These are phyloP conservation scores for Colletotrichum graminicola DNA, from an alignment of 2,329 filamentous ascomycete genomes.

Conservation along the genomic window DNA sequence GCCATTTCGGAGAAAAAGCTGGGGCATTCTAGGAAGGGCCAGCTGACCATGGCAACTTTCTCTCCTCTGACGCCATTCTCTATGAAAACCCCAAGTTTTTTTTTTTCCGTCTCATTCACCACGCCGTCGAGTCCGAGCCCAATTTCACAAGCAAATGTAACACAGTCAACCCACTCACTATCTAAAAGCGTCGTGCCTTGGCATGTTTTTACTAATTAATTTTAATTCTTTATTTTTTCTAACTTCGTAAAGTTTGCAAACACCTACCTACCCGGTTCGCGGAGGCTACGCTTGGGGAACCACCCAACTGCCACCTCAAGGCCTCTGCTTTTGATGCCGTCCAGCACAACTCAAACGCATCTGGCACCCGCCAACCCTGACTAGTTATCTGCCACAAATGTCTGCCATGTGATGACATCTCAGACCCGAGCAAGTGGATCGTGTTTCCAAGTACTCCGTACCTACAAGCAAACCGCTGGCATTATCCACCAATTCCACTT, in stretches of 20 bases:
- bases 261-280: constrained; percentile 10
- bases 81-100: constrained; percentile 21
- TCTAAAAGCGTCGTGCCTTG: not conserved
- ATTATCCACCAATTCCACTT: not conserved
- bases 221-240: not conserved
- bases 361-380: constrained; percentile 32
- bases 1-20: constrained; percentile 18
- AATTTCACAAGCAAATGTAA: not conserved
- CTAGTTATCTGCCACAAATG: constrained; percentile 33
- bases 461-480: constrained; percentile 12
- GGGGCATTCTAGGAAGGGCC: constrained; percentile 12
- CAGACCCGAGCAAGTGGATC: constrained; percentile 40
- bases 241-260: not conserved
- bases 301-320: not conserved
- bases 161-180: not conserved
- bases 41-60: constrained; percentile 37
- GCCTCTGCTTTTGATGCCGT: not conserved
- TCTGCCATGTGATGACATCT: constrained; percentile 40
- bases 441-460: constrained; percentile 30
- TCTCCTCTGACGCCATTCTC: not conserved
- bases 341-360: constrained; percentile 30
- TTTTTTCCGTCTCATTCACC: not conserved
- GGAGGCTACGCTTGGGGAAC: constrained; percentile 14
- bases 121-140: not conserved
- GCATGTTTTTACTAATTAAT: not conserved